phyloP scores from a whole-genome alignment of 2,329 filamentous ascomycete genomes.

The Coleophoma crateriformis region DNA sequence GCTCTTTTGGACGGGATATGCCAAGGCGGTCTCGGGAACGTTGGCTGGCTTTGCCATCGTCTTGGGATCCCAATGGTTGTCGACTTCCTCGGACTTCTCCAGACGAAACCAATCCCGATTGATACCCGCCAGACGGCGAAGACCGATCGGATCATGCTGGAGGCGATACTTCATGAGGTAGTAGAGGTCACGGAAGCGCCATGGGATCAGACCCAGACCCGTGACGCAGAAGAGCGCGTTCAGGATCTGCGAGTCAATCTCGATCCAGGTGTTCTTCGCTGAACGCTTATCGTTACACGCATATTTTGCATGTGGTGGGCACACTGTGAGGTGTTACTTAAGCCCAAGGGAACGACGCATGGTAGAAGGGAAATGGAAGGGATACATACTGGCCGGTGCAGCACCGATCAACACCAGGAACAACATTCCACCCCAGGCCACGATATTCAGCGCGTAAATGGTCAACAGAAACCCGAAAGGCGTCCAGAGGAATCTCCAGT shows the following conservation, averaged over 20 bases:
- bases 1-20: too few species aligned
- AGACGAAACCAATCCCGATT: neutral
- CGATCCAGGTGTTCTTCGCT: constrained; percentile 72
- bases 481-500: constrained; percentile 67
- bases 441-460: constrained; percentile 72
- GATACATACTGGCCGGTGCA: constrained; percentile 62
- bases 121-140: constrained; percentile 52
- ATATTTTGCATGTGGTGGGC: too few species aligned
- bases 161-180: constrained; percentile 60
- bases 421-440: constrained; percentile 86
- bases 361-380: constrained; percentile 26
- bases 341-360: too few species aligned
- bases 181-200: constrained; percentile 75
- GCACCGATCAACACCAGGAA: constrained; percentile 75
- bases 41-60: neutral
- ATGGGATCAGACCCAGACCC: constrained; percentile 77
- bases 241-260: constrained; percentile 74
- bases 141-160: constrained; percentile 39
- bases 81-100: neutral
- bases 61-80: neutral
- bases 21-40: neutral
- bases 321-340: too few species aligned
- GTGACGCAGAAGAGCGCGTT: constrained; percentile 82
- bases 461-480: constrained; percentile 71
- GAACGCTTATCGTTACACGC: constrained; percentile 46